Percentiles rank a stretch among this genome's conserved stretches.
These are phyloP conservation scores for Pseudozyma tsukubaensis DNA, from an alignment of 1,284 basidiomycete species.

Conservation along the genomic window DNA sequence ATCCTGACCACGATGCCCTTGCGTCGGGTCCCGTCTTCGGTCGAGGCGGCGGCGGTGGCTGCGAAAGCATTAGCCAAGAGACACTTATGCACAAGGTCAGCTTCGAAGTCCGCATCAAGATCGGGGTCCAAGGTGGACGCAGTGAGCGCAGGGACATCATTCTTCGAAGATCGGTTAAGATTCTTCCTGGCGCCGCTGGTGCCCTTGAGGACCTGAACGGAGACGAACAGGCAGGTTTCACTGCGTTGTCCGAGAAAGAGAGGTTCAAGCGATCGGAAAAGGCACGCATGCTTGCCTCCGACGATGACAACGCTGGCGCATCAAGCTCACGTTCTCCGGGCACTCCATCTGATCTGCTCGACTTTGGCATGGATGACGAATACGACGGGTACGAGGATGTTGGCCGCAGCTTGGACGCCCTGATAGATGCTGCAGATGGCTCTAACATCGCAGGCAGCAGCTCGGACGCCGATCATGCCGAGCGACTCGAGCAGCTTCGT, in stretches of 20 bases:
- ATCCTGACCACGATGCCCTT: constrained; percentile 63
- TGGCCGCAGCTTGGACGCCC: constrained; percentile 34
- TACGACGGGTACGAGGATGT: constrained; percentile 64
- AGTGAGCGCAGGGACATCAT: constrained; percentile 56
- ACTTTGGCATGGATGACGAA: constrained; percentile 53
- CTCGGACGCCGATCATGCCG: constrained; percentile 29
- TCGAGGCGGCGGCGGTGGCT: constrained; percentile 60
- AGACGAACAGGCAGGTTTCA: not conserved
- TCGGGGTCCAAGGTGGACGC: constrained; percentile 46
- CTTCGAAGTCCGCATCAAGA: constrained; percentile 61
- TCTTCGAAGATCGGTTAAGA: constrained; percentile 42
- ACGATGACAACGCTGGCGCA: constrained; percentile 9
- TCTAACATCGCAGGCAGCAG: constrained; percentile 20
- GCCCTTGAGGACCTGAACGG: constrained; percentile 19
- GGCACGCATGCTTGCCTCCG: constrained; percentile 24
- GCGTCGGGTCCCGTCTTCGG: constrained; percentile 52
- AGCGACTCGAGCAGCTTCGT: constrained; percentile 43
- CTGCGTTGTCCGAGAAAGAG: constrained; percentile 26
- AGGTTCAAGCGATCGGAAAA: constrained; percentile 44
- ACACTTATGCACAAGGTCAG: constrained; percentile 63
- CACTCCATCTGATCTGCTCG: constrained; percentile 19
- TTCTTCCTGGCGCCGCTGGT: constrained; percentile 62
- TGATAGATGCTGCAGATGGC: constrained; percentile 28
- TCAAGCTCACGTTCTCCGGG: constrained; percentile 19
- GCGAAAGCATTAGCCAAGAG: constrained; percentile 66